Evolutionary conservation across 768 basidiomycete genomes (phyloP).

Genomic region (Russula ochroleuca): DNA sequence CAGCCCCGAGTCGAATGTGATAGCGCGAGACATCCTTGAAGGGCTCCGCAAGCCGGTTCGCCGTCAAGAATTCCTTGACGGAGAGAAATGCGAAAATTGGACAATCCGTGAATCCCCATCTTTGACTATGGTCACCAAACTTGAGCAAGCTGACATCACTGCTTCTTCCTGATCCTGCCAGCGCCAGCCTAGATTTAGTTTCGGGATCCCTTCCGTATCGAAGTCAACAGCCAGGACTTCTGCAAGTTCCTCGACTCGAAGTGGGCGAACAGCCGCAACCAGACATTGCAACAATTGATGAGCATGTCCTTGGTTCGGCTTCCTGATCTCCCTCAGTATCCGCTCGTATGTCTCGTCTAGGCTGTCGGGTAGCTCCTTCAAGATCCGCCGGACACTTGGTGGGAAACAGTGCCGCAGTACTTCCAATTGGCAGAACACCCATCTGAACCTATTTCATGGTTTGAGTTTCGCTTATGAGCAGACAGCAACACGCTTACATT

Average conservation of each 20-base stretch:
- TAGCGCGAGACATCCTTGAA: background rate
- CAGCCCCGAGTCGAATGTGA: background rate
- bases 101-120: background rate
- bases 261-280: background rate
- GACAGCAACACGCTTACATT: background rate
- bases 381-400: background rate
- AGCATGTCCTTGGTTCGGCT: background rate
- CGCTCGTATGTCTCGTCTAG: conserved; percentile 8
- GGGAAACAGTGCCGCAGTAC: background rate
- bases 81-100: conserved; percentile 7
- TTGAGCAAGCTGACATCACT: background rate
- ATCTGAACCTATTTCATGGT: background rate
- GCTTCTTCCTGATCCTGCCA: background rate
- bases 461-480: background rate
- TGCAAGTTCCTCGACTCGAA: background rate
- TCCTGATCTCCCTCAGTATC: background rate
- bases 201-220: background rate
- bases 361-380: background rate
- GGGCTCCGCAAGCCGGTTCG: background rate
- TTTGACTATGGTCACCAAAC: background rate
- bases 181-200: background rate
- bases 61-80: background rate
- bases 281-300: conserved; percentile 4
- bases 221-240: background rate
- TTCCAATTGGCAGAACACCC: background rate